phyloP scores from a whole-genome alignment of 2,329 filamentous ascomycete species.

The Colletotrichum falcatum region DNA sequence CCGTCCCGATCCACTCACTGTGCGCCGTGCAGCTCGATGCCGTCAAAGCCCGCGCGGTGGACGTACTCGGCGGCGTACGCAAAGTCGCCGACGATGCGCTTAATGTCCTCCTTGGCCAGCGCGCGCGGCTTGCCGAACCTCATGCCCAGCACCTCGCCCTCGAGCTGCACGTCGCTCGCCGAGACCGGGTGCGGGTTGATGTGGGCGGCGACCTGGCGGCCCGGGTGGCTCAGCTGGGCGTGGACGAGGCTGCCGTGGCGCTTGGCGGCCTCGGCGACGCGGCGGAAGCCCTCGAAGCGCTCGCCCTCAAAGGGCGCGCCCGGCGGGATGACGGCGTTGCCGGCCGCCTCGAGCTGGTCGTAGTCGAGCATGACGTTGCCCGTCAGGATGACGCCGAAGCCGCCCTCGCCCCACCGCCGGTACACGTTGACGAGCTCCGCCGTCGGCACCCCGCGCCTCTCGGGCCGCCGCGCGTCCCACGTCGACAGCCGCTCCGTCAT shows the following conservation, averaged over 20 bases:
- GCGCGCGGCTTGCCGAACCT: conserved; percentile 64
- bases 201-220: conserved; percentile 59
- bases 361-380: conserved; percentile 72
- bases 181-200: conserved; percentile 54
- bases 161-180: conserved; percentile 54
- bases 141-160: conserved; percentile 57
- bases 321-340: conserved; percentile 67
- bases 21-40: conserved; percentile 60
- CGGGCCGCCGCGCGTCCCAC: conserved; percentile 66
- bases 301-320: conserved; percentile 63
- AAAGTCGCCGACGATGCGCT: conserved; percentile 64
- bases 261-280: conserved; percentile 60
- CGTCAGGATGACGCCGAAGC: conserved; percentile 64
- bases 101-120: conserved; percentile 64
- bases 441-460: conserved; percentile 60
- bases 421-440: conserved; percentile 64
- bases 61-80: conserved; percentile 67
- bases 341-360: conserved; percentile 65
- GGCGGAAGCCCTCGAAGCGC: conserved; percentile 68
- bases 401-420: conserved; percentile 67
- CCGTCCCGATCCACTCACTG: too few relatives aligned
- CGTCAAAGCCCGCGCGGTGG: conserved; percentile 67
- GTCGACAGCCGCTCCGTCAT: conserved; percentile 75
- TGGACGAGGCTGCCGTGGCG: conserved; percentile 67
- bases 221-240: conserved; percentile 72